A percentile compares a stretch with the other conserved stretches of the same genome.
Evolutionary conservation across 2,329 filamentous ascomycete genomes (phyloP).

Genomic region (Cladophialophora bantiana): DNA sequence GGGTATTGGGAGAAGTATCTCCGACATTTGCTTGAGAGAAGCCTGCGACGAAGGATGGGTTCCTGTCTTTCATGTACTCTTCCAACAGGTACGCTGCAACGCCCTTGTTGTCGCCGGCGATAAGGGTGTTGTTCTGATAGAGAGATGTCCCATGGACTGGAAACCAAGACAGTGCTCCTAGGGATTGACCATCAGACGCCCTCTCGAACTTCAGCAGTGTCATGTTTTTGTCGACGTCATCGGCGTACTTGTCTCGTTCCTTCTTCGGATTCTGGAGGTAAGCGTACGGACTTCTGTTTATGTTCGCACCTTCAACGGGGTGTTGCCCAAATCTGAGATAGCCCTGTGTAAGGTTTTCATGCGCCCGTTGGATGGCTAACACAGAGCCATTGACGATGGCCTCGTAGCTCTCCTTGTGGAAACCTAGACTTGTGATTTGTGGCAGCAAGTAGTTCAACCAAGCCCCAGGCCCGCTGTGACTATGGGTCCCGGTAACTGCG

Average conservation of each 20-base stretch:
- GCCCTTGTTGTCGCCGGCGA: constrained; percentile 96
- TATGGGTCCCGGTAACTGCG: constrained; percentile 90
- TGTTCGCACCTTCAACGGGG: constrained; percentile 76
- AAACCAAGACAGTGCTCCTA: constrained; percentile 88
- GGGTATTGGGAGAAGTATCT: constrained; percentile 86
- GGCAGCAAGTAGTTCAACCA: constrained; percentile 95
- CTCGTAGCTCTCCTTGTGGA: constrained; percentile 83
- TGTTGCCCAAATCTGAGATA: constrained; percentile 73
- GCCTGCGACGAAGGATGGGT: constrained; percentile 76
- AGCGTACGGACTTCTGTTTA: constrained; percentile 86
- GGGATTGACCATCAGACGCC: constrained; percentile 74
- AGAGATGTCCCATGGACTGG: constrained; percentile 91
- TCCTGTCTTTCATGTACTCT: constrained; percentile 47
- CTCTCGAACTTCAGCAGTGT: constrained; percentile 80
- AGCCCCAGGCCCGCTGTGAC: constrained; percentile 86
- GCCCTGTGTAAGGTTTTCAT: constrained; percentile 73
- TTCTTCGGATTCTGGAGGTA: constrained; percentile 83
- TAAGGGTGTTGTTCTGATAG: constrained; percentile 87
- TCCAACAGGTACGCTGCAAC: constrained; percentile 88
- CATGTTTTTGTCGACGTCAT: constrained; percentile 75
- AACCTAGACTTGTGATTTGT: constrained; percentile 87
- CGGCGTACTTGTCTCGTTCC: constrained; percentile 74
- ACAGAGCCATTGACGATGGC: constrained; percentile 88
- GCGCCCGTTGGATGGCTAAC: constrained; percentile 80
- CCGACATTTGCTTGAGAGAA: constrained; percentile 93